Conservation (phyloP, 2,329 filamentous ascomycete species). For the Diaporthe citriasiana region DNA sequence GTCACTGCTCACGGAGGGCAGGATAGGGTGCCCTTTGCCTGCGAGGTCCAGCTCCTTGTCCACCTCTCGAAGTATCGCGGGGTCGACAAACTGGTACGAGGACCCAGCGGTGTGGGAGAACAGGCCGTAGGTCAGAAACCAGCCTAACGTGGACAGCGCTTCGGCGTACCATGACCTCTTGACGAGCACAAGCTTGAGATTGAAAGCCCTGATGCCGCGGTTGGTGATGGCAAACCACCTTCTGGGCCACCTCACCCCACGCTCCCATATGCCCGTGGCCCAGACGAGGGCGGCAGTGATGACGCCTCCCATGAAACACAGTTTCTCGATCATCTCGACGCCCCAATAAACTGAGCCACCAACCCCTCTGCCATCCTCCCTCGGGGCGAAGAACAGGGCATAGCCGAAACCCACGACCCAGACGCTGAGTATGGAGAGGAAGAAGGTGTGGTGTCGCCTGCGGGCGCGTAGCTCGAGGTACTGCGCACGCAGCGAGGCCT, state of each 20-base stretch:
- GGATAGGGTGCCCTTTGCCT: slow-evolving; percentile 56
- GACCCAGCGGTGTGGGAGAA: slow-evolving; percentile 78
- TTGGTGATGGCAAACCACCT: slow-evolving; percentile 93
- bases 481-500: slow-evolving; percentile 92
- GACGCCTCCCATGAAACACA: slow-evolving; percentile 91
- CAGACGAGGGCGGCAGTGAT: slow-evolving; percentile 90
- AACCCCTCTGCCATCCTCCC: slow-evolving; percentile 91
- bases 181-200: slow-evolving; percentile 94
- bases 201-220: slow-evolving; percentile 90
- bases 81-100: slow-evolving; percentile 84
- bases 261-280: slow-evolving; percentile 96
- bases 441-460: slow-evolving; percentile 92
- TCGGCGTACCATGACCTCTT: slow-evolving; percentile 87
- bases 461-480: slow-evolving; percentile 92
- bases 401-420: slow-evolving; percentile 93
- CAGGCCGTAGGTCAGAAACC: slow-evolving; percentile 82
- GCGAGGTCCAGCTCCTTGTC: slow-evolving; percentile 70
- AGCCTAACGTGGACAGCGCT: slow-evolving; percentile 77
- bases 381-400: slow-evolving; percentile 92
- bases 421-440: slow-evolving; percentile 81
- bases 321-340: slow-evolving; percentile 88
- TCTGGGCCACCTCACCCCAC: slow-evolving; percentile 93
- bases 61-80: slow-evolving; percentile 69
- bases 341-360: slow-evolving; percentile 98
- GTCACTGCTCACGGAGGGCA: slow-evolving; percentile 59